Percentiles rank a stretch among this genome's conserved stretches.
These are phyloP conservation scores for Puccinia novopanici DNA, from an alignment of 1,284 basidiomycete genomes.

Conservation along the genomic window DNA sequence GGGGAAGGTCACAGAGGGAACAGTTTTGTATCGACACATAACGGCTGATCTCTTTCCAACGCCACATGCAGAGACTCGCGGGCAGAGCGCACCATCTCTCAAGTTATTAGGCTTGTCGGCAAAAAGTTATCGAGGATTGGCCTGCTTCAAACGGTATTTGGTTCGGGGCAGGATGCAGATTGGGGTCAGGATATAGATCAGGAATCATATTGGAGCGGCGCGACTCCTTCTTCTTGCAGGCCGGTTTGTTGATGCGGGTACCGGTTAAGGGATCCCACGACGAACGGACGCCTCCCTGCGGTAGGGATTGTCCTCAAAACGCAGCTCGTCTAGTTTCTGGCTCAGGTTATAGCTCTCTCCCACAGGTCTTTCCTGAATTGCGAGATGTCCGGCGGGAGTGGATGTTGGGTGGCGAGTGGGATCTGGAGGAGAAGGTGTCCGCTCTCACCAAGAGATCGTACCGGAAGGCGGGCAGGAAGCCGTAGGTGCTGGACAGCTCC, in stretches of 20 bases:
- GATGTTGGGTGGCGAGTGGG: background rate
- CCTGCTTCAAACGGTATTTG: no score
- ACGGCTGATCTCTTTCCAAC: no score
- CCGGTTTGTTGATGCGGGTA: background rate
- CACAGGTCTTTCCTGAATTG: background rate
- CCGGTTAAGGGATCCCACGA: slow-evolving; percentile 1
- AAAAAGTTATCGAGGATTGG: no score
- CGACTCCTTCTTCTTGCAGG: no score
- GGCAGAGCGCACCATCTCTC: no score
- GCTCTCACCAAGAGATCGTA: slow-evolving; percentile 10
- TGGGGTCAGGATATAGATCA: slow-evolving; percentile 2
- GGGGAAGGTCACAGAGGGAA: no score
- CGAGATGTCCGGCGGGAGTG: background rate
- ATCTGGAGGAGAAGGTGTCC: background rate
- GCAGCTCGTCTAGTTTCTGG: background rate
- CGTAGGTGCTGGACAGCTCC: background rate
- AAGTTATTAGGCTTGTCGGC: no score
- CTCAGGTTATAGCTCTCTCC: background rate
- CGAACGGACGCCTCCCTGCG: background rate
- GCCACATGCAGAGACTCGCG: no score
- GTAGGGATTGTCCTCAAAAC: slow-evolving; percentile 12
- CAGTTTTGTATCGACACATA: no score
- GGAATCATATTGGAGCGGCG: background rate
- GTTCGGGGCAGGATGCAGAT: background rate
- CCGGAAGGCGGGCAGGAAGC: slow-evolving; percentile 20